Evolutionary conservation across 257 asterid genomes (phyloP).

Genomic region (Leptodermis oblonga): DNA sequence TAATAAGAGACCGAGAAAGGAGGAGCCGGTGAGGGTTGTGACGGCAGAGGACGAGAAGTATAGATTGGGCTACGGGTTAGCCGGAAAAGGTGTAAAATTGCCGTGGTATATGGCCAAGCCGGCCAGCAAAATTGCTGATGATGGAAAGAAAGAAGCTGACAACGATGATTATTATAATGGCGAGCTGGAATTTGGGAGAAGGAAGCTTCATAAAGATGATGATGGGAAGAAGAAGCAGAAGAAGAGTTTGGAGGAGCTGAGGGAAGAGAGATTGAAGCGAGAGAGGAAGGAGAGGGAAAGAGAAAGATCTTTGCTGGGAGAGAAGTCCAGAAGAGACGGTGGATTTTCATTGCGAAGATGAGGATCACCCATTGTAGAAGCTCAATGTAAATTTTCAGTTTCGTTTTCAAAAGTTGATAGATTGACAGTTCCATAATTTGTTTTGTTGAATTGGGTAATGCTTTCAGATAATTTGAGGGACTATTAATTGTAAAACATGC

Average conservation of each 20-base stretch:
- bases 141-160: slow-evolving; percentile 26
- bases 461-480: neutral
- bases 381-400: neutral
- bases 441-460: neutral
- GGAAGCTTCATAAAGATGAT: slow-evolving; percentile 24
- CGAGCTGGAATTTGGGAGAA: slow-evolving; percentile 28
- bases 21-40: slow-evolving; percentile 64
- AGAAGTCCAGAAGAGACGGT: slow-evolving; percentile 47
- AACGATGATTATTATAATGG: slow-evolving; percentile 26
- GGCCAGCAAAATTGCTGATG: slow-evolving; percentile 20
- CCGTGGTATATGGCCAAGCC: slow-evolving; percentile 91
- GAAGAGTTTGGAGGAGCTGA: slow-evolving; percentile 84
- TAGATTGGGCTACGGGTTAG: slow-evolving; percentile 81
- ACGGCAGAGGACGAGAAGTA: slow-evolving; percentile 88
- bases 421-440: neutral
- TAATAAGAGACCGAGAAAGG: slow-evolving; percentile 59
- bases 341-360: slow-evolving; percentile 65
- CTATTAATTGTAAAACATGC: neutral
- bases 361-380: slow-evolving; percentile 19
- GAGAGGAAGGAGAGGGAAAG: slow-evolving; percentile 74
- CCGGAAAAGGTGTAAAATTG: slow-evolving; percentile 87
- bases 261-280: slow-evolving; percentile 83
- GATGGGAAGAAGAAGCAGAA: slow-evolving; percentile 22
- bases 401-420: neutral
- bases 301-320: slow-evolving; percentile 60